These are phyloP conservation scores for Magnolia officinalis DNA, from an alignment of 164 flowering plant genomes.

Conservation along the genomic window DNA sequence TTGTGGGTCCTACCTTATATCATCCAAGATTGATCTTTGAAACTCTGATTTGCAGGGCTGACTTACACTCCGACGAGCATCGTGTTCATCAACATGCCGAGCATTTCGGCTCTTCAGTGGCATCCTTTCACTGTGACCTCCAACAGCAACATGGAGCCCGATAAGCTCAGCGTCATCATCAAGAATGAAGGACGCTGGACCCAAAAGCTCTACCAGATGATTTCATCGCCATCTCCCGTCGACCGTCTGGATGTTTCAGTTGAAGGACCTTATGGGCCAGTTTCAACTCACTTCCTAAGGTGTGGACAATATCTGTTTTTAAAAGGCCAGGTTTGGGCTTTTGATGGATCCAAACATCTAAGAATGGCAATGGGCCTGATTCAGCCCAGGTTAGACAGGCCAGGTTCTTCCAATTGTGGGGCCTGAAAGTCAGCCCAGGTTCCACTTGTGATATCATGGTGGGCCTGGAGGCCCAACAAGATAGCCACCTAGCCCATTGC, in stretches of 20 bases:
- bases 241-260: slow-evolving; percentile 58
- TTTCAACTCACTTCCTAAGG: slow-evolving; percentile 59
- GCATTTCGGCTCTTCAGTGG: slow-evolving; percentile 74
- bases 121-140: slow-evolving; percentile 79
- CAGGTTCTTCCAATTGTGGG: no score
- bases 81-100: slow-evolving; percentile 56
- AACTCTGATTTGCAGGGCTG: slow-evolving; percentile 35
- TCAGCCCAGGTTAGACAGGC: background rate
- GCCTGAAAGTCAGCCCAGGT: no score
- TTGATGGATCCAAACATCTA: no score
- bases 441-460: no score
- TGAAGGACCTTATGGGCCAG: slow-evolving; percentile 94
- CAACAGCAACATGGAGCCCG: slow-evolving; percentile 48
- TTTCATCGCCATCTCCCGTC: slow-evolving; percentile 45
- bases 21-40: background rate
- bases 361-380: no score
- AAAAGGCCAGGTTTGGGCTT: no score
- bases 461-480: no score
- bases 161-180: slow-evolving; percentile 52
- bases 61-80: slow-evolving; percentile 51
- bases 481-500: no score
- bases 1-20: no score
- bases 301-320: slow-evolving; percentile 2
- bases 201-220: slow-evolving; percentile 43
- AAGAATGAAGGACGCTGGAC: slow-evolving; percentile 69